A percentile compares a stretch with the other conserved stretches of the same genome.
phyloP scores from a whole-genome alignment of 139 green algal species.

The Asterochloris erici region DNA sequence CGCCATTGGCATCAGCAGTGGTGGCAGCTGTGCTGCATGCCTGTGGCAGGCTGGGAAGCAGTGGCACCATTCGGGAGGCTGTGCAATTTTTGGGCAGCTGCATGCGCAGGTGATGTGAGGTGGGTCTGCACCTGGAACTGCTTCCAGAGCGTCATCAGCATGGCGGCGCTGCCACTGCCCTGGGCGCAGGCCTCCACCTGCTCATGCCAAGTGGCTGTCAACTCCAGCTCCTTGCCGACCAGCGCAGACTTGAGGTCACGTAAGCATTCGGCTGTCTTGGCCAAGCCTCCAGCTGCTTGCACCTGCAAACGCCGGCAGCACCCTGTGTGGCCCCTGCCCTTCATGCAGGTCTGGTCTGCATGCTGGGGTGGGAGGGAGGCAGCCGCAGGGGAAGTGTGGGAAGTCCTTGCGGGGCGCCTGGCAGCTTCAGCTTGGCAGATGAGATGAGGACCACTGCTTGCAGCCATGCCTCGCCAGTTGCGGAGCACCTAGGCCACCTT shows the following conservation, averaged over 20 bases:
- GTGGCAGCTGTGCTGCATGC: conserved; percentile 1
- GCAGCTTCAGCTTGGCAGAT: no score
- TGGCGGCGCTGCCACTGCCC: conserved; percentile 16
- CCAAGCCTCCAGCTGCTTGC: not conserved
- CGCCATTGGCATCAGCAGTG: not conserved
- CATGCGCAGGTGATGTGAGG: not conserved
- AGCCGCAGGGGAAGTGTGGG: no score
- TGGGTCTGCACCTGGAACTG: conserved; percentile 36
- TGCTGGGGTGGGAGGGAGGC: no score
- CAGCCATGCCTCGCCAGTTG: no score
- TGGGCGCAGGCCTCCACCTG: conserved; percentile 36
- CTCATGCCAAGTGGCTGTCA: conserved; percentile 3
- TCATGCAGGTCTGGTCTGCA: no score
- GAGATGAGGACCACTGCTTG: no score
- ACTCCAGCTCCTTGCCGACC: conserved; percentile 23
- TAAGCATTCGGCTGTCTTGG: conserved; percentile 30
- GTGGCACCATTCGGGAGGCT: conserved; percentile 23
- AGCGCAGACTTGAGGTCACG: conserved; percentile 32
- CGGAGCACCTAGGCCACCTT: no score
- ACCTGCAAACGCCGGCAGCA: not conserved
- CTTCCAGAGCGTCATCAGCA: conserved; percentile 39
- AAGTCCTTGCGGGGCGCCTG: no score
- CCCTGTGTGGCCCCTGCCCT: not conserved
- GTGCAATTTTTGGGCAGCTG: not conserved
- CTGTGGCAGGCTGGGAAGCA: not conserved